A percentile compares a stretch with the other conserved stretches of the same genome.
Evolutionary conservation across 2,329 filamentous ascomycete genomes (phyloP).

Genomic region (Trichoderma sp.): DNA sequence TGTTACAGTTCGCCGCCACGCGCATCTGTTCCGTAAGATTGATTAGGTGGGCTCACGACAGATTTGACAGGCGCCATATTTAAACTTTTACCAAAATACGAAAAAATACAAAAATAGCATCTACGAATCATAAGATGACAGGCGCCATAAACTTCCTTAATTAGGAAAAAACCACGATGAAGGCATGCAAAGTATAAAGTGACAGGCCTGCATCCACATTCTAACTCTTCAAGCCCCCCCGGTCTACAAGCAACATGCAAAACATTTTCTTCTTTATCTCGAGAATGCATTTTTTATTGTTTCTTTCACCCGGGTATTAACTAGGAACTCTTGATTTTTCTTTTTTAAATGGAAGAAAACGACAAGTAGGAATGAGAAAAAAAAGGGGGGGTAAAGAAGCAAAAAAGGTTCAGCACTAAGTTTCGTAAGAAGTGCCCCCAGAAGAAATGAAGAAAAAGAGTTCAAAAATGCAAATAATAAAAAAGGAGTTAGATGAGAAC

Average conservation of each 20-base stretch:
- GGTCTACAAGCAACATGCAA: not conserved
- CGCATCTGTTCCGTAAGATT: too few relatives aligned
- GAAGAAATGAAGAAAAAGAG: slow-evolving; percentile 1
- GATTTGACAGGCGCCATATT: not conserved
- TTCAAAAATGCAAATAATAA: not conserved
- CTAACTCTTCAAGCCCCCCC: not conserved
- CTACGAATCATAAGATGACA: not conserved
- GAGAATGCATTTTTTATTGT: slow-evolving; percentile 23
- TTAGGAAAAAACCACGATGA: not conserved
- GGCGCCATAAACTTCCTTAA: not conserved
- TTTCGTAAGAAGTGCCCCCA: slow-evolving; percentile 19
- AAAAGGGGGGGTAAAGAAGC: not conserved
- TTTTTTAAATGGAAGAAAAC: slow-evolving; percentile 14
- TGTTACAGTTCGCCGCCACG: too few relatives aligned
- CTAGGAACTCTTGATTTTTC: slow-evolving; percentile 23
- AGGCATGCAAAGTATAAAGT: not conserved
- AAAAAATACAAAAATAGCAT: not conserved
- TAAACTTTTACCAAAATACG: not conserved
- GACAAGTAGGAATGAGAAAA: not conserved
- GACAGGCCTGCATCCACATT: not conserved
- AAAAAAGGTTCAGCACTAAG: not conserved
- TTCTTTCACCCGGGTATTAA: slow-evolving; percentile 27
- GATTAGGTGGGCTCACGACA: not conserved
- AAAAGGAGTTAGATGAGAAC: not conserved
- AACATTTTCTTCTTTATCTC: not conserved